These are phyloP conservation scores for Echinochloa phyllopogon DNA, from an alignment of 176 grass and related monocot species.

Conservation along the genomic window DNA sequence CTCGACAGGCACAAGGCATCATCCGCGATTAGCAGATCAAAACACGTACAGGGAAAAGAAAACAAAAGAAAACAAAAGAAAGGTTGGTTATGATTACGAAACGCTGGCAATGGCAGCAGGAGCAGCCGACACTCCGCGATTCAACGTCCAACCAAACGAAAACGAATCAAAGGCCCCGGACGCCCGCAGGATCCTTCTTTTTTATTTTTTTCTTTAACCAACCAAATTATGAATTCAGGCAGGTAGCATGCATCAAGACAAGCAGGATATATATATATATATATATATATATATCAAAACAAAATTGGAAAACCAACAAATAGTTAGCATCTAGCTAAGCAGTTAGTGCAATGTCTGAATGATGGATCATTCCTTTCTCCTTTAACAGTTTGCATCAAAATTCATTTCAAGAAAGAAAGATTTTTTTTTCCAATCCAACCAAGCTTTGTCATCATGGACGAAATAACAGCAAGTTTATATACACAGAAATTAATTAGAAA, in stretches of 20 bases:
- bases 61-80: no score
- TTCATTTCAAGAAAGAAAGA: not conserved
- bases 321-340: conserved; percentile 13
- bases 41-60: not conserved
- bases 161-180: conserved; percentile 25
- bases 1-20: conserved; percentile 11
- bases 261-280: conserved; percentile 28
- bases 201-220: not conserved
- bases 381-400: not conserved
- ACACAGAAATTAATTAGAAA: not conserved
- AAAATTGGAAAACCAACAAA: not conserved
- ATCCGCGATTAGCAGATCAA: conserved; percentile 9
- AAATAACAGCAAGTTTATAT: not conserved
- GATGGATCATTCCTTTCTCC: not conserved
- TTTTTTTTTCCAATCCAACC: no score
- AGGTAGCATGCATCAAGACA: not conserved
- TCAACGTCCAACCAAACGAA: conserved; percentile 49
- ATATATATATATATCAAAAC: no score
- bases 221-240: not conserved
- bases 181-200: not conserved
- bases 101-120: not conserved
- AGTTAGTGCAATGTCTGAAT: not conserved
- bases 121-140: conserved; percentile 25
- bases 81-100: not conserved
- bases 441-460: not conserved